Base-by-base conservation (phyloP, 1,284 basidiomycete species). In the Spongispora temasekensis region DNA sequence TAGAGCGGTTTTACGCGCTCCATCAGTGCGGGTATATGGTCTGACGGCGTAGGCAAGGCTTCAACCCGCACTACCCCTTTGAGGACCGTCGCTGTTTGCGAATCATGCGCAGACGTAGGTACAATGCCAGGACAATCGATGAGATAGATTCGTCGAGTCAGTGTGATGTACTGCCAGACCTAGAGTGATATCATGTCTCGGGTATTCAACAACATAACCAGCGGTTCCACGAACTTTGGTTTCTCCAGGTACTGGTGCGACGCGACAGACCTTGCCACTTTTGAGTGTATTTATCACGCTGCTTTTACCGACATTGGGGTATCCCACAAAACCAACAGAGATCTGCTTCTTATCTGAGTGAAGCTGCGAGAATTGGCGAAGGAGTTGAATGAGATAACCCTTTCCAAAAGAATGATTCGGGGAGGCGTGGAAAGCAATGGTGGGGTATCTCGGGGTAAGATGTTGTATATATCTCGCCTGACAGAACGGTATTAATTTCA, bases 341-440 rank as follows among this genome's bases (percentile, higher is more conserved):
- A 99, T 98, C 77, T 99, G 97, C 79, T 98, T 99, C 83, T 97
- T 98, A 82, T 99, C 97, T 15, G 95, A 94, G 78, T 98, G 97
- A 37, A 99, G 86, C 64, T 94, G 93, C 12, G 95, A 94, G 77
- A 99, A 99, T 75, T 99, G 97, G 34, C 97, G 89, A 48, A 99
- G 84, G 37, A 99, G 87, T 77, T 98, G 95, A 71, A 99, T 99
- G 63, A 99, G 88, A 32, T 96, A 95, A 34, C 97, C 97, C 79
- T 98, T 98, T 65, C 96, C 97, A 72, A 98, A 99, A 5, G 97
- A 98, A 79, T 99, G 97, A 77, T 97, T 98, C 63, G 97, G 96
- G 17, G 95, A 97, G 2, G 97, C 97, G 75, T 99, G 97, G 83
- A 98, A 98, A 2, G 97, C 97, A 66, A 99, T 91, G 3, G 96